Evolutionary conservation across 345 rosid species (phyloP).

Genomic region (Citrus australasica): DNA sequence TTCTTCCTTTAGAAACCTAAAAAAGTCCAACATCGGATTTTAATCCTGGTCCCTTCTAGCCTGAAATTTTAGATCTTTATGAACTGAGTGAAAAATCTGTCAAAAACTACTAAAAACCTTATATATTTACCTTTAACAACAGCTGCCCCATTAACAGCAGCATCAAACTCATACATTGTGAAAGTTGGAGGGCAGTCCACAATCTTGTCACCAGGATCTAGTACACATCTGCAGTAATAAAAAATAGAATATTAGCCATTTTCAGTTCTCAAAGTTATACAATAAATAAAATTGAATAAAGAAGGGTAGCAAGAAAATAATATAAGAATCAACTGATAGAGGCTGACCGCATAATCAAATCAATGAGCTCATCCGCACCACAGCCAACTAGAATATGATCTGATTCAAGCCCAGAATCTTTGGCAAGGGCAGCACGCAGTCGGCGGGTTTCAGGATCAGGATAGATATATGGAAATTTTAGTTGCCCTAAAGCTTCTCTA

Average conservation of each 20-base stretch:
- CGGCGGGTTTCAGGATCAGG: slow-evolving; percentile 89
- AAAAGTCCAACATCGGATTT: neutral
- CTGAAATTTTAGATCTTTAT: neutral
- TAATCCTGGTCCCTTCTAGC: neutral
- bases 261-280: neutral
- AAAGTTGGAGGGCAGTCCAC: slow-evolving; percentile 98
- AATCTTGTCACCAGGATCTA: slow-evolving; percentile 97
- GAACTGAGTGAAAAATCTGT: neutral
- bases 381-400: slow-evolving; percentile 90
- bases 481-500: slow-evolving; percentile 75
- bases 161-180: slow-evolving; percentile 98
- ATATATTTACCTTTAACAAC: slow-evolving; percentile 66
- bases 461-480: slow-evolving; percentile 85
- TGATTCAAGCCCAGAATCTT: slow-evolving; percentile 84
- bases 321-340: neutral
- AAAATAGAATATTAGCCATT: neutral
- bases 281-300: neutral
- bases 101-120: neutral
- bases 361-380: slow-evolving; percentile 95
- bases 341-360: slow-evolving; percentile 90
- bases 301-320: too few relatives aligned
- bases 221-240: slow-evolving; percentile 55
- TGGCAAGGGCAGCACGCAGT: slow-evolving; percentile 79
- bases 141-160: slow-evolving; percentile 79
- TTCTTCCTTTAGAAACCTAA: neutral